Conservation (phyloP, 2,329 filamentous ascomycete species). For the Trichoderma pleuroti region DNA sequence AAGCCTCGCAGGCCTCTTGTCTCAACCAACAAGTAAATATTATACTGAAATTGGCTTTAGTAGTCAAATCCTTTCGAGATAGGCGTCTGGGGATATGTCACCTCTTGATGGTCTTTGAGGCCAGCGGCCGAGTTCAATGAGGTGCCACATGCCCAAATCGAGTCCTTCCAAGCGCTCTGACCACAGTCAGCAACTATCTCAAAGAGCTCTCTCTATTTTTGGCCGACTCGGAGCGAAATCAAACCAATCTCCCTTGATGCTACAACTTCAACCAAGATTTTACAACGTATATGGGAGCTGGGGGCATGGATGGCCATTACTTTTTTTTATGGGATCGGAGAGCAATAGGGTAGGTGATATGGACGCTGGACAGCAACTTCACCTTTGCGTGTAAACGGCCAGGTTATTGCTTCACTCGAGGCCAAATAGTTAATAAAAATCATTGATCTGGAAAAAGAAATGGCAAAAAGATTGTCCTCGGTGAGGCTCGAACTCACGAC, state of each 20-base stretch:
- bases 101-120: background rate
- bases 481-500: conserved; percentile 50
- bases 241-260: background rate
- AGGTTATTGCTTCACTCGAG: background rate
- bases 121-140: background rate
- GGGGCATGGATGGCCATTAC: background rate
- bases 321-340: background rate
- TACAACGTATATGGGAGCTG: background rate
- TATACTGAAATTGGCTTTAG: background rate
- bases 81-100: background rate
- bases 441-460: background rate
- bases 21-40: background rate
- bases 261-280: background rate
- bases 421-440: background rate
- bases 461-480: conserved; percentile 34
- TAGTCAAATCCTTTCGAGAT: background rate
- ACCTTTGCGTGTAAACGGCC: background rate
- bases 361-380: background rate
- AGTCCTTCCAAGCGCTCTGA: background rate
- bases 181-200: background rate
- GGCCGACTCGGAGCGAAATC: background rate
- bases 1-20: background rate
- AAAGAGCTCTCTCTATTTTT: background rate
- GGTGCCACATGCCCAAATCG: background rate
- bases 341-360: background rate